Evolutionary conservation across 306 rosid genomes (phyloP).

Genomic region (Chamaecrista fasciculata): DNA sequence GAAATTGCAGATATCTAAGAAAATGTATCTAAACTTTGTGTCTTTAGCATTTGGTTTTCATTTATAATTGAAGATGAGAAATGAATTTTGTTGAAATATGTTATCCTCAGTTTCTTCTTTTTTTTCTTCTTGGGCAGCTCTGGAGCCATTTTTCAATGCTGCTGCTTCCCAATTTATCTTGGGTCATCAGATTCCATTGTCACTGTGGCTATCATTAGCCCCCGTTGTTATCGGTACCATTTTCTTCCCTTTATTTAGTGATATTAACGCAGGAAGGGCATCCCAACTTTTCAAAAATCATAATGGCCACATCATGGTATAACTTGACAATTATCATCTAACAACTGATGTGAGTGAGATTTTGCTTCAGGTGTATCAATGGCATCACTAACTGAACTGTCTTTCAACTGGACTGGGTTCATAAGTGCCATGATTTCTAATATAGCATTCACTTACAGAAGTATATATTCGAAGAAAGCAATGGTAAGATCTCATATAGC

Average conservation of each 20-base stretch:
- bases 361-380: conserved; percentile 65
- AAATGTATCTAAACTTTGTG: no score
- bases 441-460: conserved; percentile 75
- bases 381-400: conserved; percentile 77
- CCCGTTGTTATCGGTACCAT: conserved; percentile 72
- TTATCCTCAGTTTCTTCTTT: neutral
- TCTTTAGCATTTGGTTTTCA: no score
- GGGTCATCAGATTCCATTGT: conserved; percentile 66
- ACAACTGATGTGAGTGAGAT: conserved; percentile 18
- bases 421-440: conserved; percentile 75
- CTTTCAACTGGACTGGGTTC: conserved; percentile 79
- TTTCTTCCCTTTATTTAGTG: neutral
- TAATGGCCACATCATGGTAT: neutral
- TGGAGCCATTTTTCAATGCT: conserved; percentile 81
- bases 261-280: neutral
- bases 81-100: no score
- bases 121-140: conserved; percentile 36
- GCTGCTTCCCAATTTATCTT: conserved; percentile 73
- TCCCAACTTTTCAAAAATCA: neutral
- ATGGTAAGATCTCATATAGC: conserved; percentile 47
- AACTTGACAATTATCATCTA: neutral
- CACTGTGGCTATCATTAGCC: conserved; percentile 72
- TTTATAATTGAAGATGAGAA: no score
- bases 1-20: no score
- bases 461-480: conserved; percentile 75